Percentiles rank a stretch among this genome's conserved stretches.
phyloP scores from a whole-genome alignment of 805 yeast genomes.

The Candida golubevii region DNA sequence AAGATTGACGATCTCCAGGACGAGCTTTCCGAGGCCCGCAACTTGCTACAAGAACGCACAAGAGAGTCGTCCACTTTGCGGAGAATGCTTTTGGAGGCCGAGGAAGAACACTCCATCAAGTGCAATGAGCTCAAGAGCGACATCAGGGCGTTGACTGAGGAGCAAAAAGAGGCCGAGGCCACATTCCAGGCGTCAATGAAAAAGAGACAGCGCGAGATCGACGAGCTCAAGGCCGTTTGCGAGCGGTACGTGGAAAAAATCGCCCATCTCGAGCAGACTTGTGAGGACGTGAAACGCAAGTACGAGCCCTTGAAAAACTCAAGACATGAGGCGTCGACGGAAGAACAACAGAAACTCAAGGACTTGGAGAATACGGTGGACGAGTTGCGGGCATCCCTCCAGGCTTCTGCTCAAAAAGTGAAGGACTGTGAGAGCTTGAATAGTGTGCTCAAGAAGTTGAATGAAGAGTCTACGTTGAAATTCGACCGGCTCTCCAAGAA shows the following conservation, averaged over 20 bases:
- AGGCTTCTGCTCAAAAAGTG: slow-evolving; percentile 45
- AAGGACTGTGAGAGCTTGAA: slow-evolving; percentile 55
- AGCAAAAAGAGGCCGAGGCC: slow-evolving; percentile 55
- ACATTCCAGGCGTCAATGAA: slow-evolving; percentile 47
- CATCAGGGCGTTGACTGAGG: slow-evolving; percentile 51
- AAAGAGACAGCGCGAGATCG: slow-evolving; percentile 61
- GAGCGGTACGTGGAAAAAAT: slow-evolving; percentile 41
- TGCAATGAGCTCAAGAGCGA: slow-evolving; percentile 54
- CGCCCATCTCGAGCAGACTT: slow-evolving; percentile 34
- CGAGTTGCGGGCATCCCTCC: slow-evolving; percentile 53
- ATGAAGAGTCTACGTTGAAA: slow-evolving; percentile 65
- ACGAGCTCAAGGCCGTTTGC: slow-evolving; percentile 45
- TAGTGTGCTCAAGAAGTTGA: slow-evolving; percentile 50
- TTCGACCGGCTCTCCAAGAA: slow-evolving; percentile 66
- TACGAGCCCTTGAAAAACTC: slow-evolving; percentile 25
- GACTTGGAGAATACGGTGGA: slow-evolving; percentile 28
- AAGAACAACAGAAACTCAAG: slow-evolving; percentile 10
- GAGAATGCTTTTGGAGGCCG: slow-evolving; percentile 62
- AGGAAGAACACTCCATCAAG: slow-evolving; percentile 50
- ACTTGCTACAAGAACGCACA: slow-evolving; percentile 71
- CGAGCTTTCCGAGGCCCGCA: slow-evolving; percentile 72
- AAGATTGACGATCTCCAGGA: slow-evolving; percentile 69
- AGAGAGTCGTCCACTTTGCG: slow-evolving; percentile 74
- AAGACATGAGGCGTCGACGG: background rate
- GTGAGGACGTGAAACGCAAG: slow-evolving; percentile 23